phyloP scores from a whole-genome alignment of 176 grass and related monocot species.

The Triticum dicoccoides region DNA sequence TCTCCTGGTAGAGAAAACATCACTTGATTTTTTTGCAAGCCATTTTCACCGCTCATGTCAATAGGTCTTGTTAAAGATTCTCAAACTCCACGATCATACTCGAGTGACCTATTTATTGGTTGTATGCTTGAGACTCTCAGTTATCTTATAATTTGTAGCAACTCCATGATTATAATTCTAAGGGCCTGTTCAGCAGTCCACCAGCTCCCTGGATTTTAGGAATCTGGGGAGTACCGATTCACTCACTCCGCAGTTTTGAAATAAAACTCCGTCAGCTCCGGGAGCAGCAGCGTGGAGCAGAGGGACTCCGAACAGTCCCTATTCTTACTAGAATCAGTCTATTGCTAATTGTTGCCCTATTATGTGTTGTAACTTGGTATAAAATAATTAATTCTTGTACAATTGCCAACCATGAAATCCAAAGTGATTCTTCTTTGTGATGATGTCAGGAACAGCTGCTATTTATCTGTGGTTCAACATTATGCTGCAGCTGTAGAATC shows the following conservation, averaged over 20 bases:
- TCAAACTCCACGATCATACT: neutral
- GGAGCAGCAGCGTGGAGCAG: too few species aligned
- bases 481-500: constrained; percentile 34
- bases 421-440: neutral
- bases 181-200: neutral
- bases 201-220: too few species aligned
- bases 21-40: constrained; percentile 24
- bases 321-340: neutral
- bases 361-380: neutral
- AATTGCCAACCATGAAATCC: constrained; percentile 10
- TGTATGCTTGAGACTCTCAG: neutral
- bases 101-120: neutral
- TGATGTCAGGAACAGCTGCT: neutral
- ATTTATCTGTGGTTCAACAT: neutral
- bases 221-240: too few species aligned
- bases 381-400: constrained; percentile 4
- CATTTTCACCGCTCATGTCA: neutral
- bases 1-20: constrained; percentile 5
- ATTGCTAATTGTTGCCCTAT: constrained; percentile 3
- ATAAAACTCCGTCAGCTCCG: too few species aligned
- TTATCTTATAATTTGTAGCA: constrained; percentile 11
- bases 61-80: neutral
- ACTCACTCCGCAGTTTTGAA: too few species aligned
- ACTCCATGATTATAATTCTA: constrained; percentile 4
- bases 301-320: too few species aligned